Percentiles rank a stretch among this genome's conserved stretches.
These are phyloP conservation scores for Pharnaceum exiguum DNA, from an alignment of 148 eudicot genomes.

Conservation along the genomic window DNA sequence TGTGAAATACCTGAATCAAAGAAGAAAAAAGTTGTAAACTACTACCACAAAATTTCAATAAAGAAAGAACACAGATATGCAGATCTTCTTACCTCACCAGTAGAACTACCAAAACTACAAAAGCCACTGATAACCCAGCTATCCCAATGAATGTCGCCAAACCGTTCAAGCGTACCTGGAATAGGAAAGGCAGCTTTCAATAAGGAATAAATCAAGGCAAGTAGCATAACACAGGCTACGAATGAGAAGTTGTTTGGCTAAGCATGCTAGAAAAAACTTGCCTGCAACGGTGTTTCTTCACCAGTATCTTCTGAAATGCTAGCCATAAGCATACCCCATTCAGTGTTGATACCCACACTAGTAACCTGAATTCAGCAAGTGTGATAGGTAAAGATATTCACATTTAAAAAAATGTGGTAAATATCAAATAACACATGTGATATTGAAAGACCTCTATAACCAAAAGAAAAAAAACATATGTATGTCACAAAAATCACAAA, in stretches of 20 bases:
- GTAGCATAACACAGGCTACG: background rate
- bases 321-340: conserved; percentile 98
- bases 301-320: conserved; percentile 98
- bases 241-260: background rate
- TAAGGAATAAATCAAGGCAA: conserved; percentile 1
- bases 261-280: conserved; percentile 7
- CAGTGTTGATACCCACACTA: conserved; percentile 89
- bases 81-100: conserved; percentile 43
- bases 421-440: too few relatives aligned
- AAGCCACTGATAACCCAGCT: conserved; percentile 75
- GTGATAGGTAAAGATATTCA: too few relatives aligned
- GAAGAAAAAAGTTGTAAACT: background rate
- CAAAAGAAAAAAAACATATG: too few relatives aligned
- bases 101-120: conserved; percentile 58
- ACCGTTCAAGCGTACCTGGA: conserved; percentile 88
- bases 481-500: too few relatives aligned
- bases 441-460: too few relatives aligned
- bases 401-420: too few relatives aligned
- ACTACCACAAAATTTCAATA: background rate
- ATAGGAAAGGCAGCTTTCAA: background rate
- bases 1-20: conserved; percentile 56
- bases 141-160: conserved; percentile 89
- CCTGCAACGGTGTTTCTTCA: conserved; percentile 99
- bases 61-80: background rate
- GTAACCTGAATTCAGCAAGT: conserved; percentile 69